These are phyloP conservation scores for Gymnopilus dilepis DNA, from an alignment of 768 basidiomycete species.

Conservation along the genomic window DNA sequence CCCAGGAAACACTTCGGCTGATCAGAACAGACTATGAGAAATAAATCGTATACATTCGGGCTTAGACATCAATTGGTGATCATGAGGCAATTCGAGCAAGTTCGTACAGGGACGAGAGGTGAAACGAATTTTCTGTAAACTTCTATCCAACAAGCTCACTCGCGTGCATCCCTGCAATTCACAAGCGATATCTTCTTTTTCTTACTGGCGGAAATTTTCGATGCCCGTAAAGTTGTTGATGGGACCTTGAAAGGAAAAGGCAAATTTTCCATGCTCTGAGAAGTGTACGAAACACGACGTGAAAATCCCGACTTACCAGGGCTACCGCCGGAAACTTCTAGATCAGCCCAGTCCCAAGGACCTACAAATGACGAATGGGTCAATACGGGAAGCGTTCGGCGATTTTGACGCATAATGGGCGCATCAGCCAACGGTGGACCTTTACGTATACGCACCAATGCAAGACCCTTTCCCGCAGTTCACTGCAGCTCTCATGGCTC, in stretches of 20 bases:
- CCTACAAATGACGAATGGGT: slow-evolving; percentile 20
- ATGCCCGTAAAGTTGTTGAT: slow-evolving; percentile 42
- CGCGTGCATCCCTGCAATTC: not conserved
- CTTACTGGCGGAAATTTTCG: slow-evolving; percentile 32
- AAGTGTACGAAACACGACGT: not conserved
- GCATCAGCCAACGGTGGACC: not conserved
- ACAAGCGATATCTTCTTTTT: slow-evolving; percentile 6
- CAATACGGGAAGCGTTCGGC: not conserved
- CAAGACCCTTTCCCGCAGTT: slow-evolving; percentile 62
- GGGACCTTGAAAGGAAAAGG: slow-evolving; percentile 31
- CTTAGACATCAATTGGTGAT: not conserved
- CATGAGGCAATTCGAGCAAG: not conserved
- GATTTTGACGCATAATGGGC: not conserved
- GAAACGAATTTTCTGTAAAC: not conserved
- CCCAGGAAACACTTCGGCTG: slow-evolving; percentile 1
- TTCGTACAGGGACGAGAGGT: slow-evolving; percentile 1
- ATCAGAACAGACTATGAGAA: not conserved
- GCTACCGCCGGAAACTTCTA: slow-evolving; percentile 28
- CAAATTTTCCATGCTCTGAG: not conserved
- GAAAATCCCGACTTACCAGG: slow-evolving; percentile 22
- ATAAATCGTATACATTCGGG: not conserved
- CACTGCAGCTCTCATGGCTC: slow-evolving; percentile 53
- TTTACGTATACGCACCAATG: slow-evolving; percentile 39
- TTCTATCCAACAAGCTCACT: not conserved
- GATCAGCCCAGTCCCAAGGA: slow-evolving; percentile 31